A percentile compares a stretch with the other conserved stretches of the same genome.
Conservation (phyloP, 495 filamentous ascomycete species). For the Astrothelium subdiscretum region DNA sequence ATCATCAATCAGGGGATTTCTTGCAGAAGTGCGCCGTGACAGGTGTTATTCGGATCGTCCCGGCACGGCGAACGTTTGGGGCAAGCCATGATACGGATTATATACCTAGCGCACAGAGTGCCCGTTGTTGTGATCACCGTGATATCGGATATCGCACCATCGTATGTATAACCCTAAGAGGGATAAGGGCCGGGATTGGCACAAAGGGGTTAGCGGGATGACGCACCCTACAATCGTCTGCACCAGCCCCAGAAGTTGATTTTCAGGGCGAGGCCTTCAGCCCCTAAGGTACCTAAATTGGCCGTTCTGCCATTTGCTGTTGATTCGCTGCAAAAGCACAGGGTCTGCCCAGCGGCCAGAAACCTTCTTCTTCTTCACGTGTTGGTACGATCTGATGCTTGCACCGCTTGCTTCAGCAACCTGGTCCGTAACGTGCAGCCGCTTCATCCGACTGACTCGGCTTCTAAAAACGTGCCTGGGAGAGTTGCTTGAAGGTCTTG, state of each 20-base stretch:
- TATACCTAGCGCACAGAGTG: no score
- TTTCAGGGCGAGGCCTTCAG: background rate
- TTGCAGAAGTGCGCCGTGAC: background rate
- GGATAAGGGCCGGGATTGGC: background rate
- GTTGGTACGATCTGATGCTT: no score
- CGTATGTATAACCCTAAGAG: background rate
- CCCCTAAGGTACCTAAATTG: no score
- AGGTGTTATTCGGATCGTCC: background rate
- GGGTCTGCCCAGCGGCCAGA: no score
- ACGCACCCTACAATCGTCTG: background rate
- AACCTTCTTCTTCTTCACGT: no score
- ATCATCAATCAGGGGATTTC: background rate
- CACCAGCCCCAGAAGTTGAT: background rate
- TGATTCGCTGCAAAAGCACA: no score
- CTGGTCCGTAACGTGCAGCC: background rate
- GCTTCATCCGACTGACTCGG: slow-evolving; percentile 1
- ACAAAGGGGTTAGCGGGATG: background rate
- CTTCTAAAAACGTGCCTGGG: background rate
- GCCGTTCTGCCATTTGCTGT: no score
- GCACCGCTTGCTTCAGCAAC: background rate
- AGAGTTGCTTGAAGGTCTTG: background rate
- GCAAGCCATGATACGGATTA: no score
- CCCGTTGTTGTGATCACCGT: no score
- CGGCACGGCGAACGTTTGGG: no score
- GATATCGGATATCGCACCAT: no score